These are phyloP conservation scores for Fraxinus nigra DNA, from an alignment of 305 asterid genomes.

Conservation along the genomic window DNA sequence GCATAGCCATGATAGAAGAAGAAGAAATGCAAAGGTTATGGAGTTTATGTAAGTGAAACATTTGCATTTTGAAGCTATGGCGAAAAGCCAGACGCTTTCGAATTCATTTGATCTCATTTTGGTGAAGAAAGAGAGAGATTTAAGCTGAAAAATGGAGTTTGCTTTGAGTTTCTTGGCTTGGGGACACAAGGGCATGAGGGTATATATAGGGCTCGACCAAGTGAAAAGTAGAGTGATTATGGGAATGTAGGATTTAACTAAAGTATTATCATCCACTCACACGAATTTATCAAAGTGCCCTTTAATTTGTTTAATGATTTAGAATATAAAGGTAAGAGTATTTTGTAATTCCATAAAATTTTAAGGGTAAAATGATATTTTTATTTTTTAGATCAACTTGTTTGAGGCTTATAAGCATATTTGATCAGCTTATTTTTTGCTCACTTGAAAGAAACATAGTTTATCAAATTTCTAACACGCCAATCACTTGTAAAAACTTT, in stretches of 20 bases:
- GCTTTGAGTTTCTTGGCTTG: neutral
- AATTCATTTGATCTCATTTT: slow-evolving; percentile 34
- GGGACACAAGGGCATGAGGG: neutral
- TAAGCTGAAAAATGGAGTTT: neutral
- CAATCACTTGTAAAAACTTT: neutral
- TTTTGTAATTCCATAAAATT: neutral
- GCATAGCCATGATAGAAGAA: slow-evolving; percentile 32
- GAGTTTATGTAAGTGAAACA: slow-evolving; percentile 33
- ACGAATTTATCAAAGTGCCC: neutral
- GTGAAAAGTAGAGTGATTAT: neutral
- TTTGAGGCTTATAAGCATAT: neutral
- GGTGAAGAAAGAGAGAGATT: neutral
- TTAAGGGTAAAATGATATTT: neutral
- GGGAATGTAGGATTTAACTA: neutral
- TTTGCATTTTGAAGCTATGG: slow-evolving; percentile 51
- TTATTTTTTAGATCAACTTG: neutral
- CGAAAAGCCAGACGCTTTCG: slow-evolving; percentile 60
- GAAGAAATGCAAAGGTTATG: slow-evolving; percentile 27
- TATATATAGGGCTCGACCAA: neutral
- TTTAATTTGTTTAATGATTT: too few relatives aligned
- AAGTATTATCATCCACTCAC: neutral
- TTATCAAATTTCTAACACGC: neutral
- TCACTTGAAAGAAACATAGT: neutral
- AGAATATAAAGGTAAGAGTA: neutral
- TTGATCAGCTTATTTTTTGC: neutral